These are phyloP conservation scores for Strobilomyces echinocephalus DNA, from an alignment of 768 basidiomycete genomes.

Conservation along the genomic window DNA sequence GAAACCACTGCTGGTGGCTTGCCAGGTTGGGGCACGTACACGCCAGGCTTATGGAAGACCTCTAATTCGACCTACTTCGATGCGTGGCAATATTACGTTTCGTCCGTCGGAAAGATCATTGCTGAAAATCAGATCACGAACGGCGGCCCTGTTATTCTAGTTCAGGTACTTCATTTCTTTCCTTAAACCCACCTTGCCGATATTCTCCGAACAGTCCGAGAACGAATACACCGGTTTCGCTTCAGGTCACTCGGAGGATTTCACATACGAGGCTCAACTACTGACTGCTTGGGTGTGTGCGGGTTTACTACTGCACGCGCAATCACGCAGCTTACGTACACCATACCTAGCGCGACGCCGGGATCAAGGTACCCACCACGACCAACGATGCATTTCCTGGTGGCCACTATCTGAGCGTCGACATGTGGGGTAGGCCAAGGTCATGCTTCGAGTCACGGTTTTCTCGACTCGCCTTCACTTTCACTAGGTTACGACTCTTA, in stretches of 20 bases:
- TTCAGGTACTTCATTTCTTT: slow-evolving; percentile 14
- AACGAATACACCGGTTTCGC: slow-evolving; percentile 45
- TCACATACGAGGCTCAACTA: slow-evolving; percentile 41
- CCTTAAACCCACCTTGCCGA: slow-evolving; percentile 25
- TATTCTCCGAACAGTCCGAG: slow-evolving; percentile 36
- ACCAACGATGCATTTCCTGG: slow-evolving; percentile 45
- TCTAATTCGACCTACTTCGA: slow-evolving; percentile 42
- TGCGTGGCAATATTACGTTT: slow-evolving; percentile 58
- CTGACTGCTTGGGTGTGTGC: slow-evolving; percentile 25
- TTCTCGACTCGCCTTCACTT: not conserved
- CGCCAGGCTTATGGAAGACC: slow-evolving; percentile 45
- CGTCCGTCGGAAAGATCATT: slow-evolving; percentile 44
- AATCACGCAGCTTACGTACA: slow-evolving; percentile 1
- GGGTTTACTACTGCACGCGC: not conserved
- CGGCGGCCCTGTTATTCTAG: slow-evolving; percentile 51
- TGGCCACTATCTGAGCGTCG: slow-evolving; percentile 41
- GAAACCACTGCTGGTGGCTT: slow-evolving; percentile 39
- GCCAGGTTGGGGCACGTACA: slow-evolving; percentile 56
- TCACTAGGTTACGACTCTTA: slow-evolving; percentile 29
- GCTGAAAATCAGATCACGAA: slow-evolving; percentile 54
- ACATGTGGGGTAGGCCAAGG: slow-evolving; percentile 43
- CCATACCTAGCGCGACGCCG: slow-evolving; percentile 34
- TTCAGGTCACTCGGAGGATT: slow-evolving; percentile 37
- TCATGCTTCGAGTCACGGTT: not conserved
- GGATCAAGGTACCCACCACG: slow-evolving; percentile 45